Evolutionary conservation across 768 basidiomycete species (phyloP).

Genomic region (Mrakia blollopis): DNA sequence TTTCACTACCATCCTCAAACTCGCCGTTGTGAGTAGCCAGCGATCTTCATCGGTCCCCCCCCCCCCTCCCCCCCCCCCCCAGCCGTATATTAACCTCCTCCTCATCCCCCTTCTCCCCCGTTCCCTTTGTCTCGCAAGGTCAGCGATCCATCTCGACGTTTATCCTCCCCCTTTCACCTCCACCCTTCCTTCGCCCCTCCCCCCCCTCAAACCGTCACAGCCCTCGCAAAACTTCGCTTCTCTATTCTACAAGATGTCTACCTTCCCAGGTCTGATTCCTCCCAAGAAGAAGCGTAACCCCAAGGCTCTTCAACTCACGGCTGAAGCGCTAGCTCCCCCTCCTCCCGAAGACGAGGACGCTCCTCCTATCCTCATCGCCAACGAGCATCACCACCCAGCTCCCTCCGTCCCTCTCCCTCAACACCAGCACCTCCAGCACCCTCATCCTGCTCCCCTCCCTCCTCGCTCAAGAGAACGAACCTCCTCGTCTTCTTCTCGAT

Average conservation of each 20-base stretch:
- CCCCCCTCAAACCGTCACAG: conserved; percentile 4
- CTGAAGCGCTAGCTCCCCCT: conserved; percentile 39
- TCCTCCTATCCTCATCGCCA: not conserved
- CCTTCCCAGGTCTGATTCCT: conserved; percentile 28
- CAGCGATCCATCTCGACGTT: no score
- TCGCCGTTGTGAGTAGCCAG: no score
- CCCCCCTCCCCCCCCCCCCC: no score
- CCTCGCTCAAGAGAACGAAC: conserved; percentile 2
- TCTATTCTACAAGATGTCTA: conserved; percentile 1
- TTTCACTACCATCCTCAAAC: no score
- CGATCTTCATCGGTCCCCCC: no score
- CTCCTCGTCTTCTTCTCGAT: not conserved
- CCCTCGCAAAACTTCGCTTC: not conserved
- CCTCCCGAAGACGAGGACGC: conserved; percentile 27
- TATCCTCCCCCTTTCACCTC: not conserved
- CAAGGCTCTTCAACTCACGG: conserved; percentile 73
- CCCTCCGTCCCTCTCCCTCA: conserved; percentile 10
- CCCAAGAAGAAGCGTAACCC: conserved; percentile 76
- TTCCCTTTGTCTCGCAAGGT: no score
- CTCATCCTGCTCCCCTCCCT: conserved; percentile 3
- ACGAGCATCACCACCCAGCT: not conserved
- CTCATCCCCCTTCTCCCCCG: no score
- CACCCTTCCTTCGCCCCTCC: not conserved
- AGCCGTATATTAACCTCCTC: no score
- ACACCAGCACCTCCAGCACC: conserved; percentile 10